Conservation (phyloP, 306 rosid species). For the Rubus idaeus region DNA sequence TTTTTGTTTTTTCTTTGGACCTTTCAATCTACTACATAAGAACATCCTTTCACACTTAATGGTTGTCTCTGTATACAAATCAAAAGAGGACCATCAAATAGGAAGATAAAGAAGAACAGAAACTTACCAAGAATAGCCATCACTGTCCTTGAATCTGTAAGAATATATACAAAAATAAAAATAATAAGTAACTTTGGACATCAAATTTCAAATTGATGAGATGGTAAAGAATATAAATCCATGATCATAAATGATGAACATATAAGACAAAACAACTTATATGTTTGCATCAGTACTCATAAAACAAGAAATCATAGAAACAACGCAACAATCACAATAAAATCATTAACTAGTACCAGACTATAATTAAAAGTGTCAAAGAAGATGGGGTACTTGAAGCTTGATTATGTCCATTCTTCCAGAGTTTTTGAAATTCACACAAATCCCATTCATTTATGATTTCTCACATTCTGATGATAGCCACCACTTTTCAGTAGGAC, state of each 20-base stretch:
- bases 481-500: not conserved
- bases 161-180: not conserved
- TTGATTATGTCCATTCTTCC: not conserved
- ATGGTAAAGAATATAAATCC: not conserved
- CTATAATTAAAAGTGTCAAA: not conserved
- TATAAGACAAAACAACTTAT: not conserved
- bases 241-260: conserved; percentile 2
- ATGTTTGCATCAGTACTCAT: not conserved
- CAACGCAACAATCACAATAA: not conserved
- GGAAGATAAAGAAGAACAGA: conserved; percentile 20
- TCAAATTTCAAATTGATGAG: not conserved
- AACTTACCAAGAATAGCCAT: conserved; percentile 90
- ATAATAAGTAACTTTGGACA: not conserved
- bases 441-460: not conserved
- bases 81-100: not conserved
- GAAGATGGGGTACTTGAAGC: not conserved
- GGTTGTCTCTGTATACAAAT: not conserved
- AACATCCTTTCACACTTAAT: not conserved
- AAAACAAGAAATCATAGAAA: not conserved
- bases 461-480: not conserved
- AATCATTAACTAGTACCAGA: not conserved
- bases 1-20: not conserved
- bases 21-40: not conserved
- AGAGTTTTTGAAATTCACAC: not conserved
- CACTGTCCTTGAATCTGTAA: conserved; percentile 92